Percentiles rank a stretch among this genome's conserved stretches.
phyloP scores from a whole-genome alignment of 257 asterid genomes.

The Agastache rugosa region DNA sequence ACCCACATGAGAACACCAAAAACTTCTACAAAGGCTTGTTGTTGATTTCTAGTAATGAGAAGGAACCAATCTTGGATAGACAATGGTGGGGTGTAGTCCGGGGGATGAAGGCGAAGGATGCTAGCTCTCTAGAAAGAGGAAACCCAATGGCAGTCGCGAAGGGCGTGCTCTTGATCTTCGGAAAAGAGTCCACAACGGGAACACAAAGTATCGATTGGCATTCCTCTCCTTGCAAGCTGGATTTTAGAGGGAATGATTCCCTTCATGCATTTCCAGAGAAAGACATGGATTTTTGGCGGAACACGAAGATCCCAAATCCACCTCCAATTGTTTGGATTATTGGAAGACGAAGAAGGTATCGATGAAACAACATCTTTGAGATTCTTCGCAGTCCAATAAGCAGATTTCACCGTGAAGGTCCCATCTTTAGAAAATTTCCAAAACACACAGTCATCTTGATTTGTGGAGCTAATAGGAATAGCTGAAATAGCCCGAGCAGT shows the following conservation, averaged over 20 bases:
- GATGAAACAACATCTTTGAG: background rate
- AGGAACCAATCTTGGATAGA: no score
- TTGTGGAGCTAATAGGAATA: background rate
- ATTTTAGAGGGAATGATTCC: background rate
- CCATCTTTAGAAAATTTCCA: background rate
- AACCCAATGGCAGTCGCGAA: background rate
- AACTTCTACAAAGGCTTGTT: no score
- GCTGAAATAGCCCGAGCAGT: no score
- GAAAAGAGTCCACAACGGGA: background rate
- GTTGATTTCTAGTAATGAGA: no score
- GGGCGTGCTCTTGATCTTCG: background rate
- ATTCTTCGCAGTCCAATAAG: background rate
- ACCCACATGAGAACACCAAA: no score
- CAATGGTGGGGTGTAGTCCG: no score
- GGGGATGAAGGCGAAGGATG: no score
- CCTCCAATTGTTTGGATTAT: background rate
- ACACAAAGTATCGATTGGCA: background rate
- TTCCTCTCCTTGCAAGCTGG: background rate
- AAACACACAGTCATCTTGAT: background rate
- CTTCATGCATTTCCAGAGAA: background rate
- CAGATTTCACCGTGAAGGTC: background rate
- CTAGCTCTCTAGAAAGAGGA: background rate
- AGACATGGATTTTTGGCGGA: background rate
- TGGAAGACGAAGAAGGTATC: background rate
- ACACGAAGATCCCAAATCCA: background rate